Conservation (phyloP, 306 rosid species). For the Mimosa pudica region DNA sequence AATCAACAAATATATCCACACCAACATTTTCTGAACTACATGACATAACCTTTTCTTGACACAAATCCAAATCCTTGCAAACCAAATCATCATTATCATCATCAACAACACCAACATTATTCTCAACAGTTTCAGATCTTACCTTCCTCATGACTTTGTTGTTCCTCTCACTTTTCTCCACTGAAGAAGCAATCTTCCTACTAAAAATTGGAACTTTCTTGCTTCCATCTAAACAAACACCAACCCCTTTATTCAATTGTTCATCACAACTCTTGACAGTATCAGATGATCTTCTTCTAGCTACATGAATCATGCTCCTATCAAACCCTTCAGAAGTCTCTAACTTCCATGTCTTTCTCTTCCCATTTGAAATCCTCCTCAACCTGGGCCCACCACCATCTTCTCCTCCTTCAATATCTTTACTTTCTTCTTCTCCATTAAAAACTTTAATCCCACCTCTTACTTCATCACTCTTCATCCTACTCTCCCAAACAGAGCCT, state of each 20-base stretch:
- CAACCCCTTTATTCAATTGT: slow-evolving; percentile 38
- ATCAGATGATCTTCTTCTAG: slow-evolving; percentile 43
- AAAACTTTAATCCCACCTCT: slow-evolving; percentile 69
- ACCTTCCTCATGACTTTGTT: too few species aligned
- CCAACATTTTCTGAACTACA: slow-evolving; percentile 34
- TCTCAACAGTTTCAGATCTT: slow-evolving; percentile 24
- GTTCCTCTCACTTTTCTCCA: slow-evolving; percentile 23
- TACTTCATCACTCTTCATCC: slow-evolving; percentile 74
- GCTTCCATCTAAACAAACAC: slow-evolving; percentile 46
- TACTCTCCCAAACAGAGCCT: slow-evolving; percentile 91
- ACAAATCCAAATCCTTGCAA: slow-evolving; percentile 59
- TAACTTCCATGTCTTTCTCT: slow-evolving; percentile 75
- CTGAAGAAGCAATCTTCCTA: slow-evolving; percentile 37
- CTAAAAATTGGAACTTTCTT: slow-evolving; percentile 49
- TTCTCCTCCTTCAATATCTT: slow-evolving; percentile 15
- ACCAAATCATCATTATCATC: slow-evolving; percentile 37
- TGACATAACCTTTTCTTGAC: slow-evolving; percentile 50
- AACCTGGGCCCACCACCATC: slow-evolving; percentile 28
- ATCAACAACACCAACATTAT: neutral
- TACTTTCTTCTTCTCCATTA: slow-evolving; percentile 53
- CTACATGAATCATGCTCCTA: slow-evolving; percentile 43
- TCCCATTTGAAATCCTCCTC: slow-evolving; percentile 51
- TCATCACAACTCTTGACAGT: slow-evolving; percentile 36
- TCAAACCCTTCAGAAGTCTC: slow-evolving; percentile 51
- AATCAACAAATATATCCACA: slow-evolving; percentile 26